Evolutionary conservation across 805 yeast genomes (phyloP).

Genomic region (Candida bentonensis): DNA sequence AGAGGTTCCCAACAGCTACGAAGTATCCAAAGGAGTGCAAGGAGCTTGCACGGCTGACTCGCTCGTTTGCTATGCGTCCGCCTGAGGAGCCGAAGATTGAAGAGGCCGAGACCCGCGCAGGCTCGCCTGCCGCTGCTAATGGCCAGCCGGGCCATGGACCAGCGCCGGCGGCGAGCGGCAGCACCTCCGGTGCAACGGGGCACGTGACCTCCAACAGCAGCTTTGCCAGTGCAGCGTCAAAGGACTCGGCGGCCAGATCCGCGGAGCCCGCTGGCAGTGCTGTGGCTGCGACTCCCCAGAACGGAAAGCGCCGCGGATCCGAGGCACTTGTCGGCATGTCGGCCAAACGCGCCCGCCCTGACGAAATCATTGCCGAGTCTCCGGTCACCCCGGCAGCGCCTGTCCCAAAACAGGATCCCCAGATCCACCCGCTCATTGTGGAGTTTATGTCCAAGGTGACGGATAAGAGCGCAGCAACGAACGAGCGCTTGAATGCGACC

Average conservation of each 20-base stretch:
- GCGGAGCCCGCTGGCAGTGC: neutral
- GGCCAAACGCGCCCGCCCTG: neutral
- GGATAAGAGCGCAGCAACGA: neutral
- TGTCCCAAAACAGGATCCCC: neutral
- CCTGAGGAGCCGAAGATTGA: neutral
- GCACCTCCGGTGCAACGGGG: neutral
- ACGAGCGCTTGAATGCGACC: neutral
- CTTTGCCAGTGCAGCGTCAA: neutral
- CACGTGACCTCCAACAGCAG: too few species aligned
- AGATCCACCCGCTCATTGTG: slow-evolving; percentile 1
- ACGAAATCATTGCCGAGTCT: neutral
- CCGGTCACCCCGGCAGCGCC: neutral
- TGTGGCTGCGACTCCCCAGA: neutral
- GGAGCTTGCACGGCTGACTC: neutral
- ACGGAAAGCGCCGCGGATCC: too few species aligned
- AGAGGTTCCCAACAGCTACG: neutral
- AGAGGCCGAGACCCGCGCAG: neutral
- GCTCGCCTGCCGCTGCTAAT: neutral
- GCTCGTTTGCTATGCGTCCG: neutral
- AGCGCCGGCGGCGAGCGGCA: neutral
- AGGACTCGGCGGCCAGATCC: neutral
- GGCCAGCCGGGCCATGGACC: neutral
- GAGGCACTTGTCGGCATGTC: too few species aligned
- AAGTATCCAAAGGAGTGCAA: neutral
- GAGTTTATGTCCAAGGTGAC: slow-evolving; percentile 1